Conservation (phyloP, 305 asterid genomes). For the Nicotiana rustica region DNA sequence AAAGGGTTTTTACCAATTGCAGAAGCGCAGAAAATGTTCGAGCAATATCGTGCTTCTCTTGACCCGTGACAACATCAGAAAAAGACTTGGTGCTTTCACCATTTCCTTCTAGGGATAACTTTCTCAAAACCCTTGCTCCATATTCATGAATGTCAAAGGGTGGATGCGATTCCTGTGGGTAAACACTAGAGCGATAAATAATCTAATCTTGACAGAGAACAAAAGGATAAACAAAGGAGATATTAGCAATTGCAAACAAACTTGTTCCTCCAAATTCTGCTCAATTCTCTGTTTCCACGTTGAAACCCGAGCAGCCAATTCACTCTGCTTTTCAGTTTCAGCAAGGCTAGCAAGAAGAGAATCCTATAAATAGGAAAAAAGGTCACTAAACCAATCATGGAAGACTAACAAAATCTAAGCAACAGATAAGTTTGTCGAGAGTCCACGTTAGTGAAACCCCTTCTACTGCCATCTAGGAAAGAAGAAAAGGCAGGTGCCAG, state of each 20-base stretch:
- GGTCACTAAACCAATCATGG: slow-evolving; percentile 3
- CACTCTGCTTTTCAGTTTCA: slow-evolving; percentile 87
- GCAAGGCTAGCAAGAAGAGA: slow-evolving; percentile 80
- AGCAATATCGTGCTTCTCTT: slow-evolving; percentile 87
- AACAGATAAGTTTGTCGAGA: slow-evolving; percentile 29
- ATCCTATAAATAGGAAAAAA: slow-evolving; percentile 59
- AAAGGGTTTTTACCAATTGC: slow-evolving; percentile 70
- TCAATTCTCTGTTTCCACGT: slow-evolving; percentile 96
- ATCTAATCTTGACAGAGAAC: slow-evolving; percentile 13
- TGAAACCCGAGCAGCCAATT: slow-evolving; percentile 89
- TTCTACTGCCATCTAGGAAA: too few relatives aligned
- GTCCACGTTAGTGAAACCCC: background rate
- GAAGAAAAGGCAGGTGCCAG: background rate
- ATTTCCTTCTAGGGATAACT: slow-evolving; percentile 57
- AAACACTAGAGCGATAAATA: slow-evolving; percentile 27
- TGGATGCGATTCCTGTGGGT: slow-evolving; percentile 74
- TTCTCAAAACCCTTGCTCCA: slow-evolving; percentile 72
- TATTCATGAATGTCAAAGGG: slow-evolving; percentile 94
- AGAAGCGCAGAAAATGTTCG: slow-evolving; percentile 96
- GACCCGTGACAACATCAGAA: slow-evolving; percentile 76
- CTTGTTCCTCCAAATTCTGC: slow-evolving; percentile 87
- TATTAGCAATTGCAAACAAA: slow-evolving; percentile 40
- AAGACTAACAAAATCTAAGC: slow-evolving; percentile 15
- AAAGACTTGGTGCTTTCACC: slow-evolving; percentile 57
- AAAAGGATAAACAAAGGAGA: slow-evolving; percentile 6